These are phyloP conservation scores for Glomus cerebriforme DNA, from an alignment of 192 early-diverging fungal genomes.

Conservation along the genomic window DNA sequence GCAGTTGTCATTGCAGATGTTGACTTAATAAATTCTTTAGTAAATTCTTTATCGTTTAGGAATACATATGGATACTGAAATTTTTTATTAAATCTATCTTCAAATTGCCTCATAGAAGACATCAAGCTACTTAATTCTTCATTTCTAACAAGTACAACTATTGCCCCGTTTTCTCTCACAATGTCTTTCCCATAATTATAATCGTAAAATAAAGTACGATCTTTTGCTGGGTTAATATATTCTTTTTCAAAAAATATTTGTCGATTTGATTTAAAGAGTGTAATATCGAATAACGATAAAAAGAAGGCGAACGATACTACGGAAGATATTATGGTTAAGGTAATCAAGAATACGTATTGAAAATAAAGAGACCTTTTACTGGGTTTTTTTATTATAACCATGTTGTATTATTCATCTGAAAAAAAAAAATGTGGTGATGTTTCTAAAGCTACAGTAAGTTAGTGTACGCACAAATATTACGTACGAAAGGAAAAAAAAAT, in stretches of 20 bases:
- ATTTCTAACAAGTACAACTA: constrained; percentile 77
- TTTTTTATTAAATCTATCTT: constrained; percentile 70
- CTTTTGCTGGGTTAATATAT: background rate
- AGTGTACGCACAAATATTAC: no score
- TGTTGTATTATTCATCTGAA: no score
- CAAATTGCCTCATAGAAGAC: constrained; percentile 67
- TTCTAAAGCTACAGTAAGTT: no score
- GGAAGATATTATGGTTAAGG: no score
- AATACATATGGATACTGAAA: constrained; percentile 86
- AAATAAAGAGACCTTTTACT: no score
- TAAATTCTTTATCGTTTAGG: constrained; percentile 77
- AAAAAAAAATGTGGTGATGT: no score
- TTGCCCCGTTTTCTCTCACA: constrained; percentile 58
- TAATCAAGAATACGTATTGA: no score
- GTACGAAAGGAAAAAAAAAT: no score
- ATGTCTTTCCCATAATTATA: background rate
- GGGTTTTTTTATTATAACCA: no score
- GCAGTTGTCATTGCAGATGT: constrained; percentile 42
- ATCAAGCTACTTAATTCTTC: constrained; percentile 65
- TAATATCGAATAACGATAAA: background rate
- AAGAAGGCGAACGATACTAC: background rate
- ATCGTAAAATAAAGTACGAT: background rate
- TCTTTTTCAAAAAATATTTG: constrained; percentile 11
- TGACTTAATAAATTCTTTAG: constrained; percentile 64
- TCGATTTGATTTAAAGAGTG: background rate